A percentile compares a stretch with the other conserved stretches of the same genome.
Evolutionary conservation across 2,329 filamentous ascomycete species (phyloP).

Genomic region (Venturia aucupariae): DNA sequence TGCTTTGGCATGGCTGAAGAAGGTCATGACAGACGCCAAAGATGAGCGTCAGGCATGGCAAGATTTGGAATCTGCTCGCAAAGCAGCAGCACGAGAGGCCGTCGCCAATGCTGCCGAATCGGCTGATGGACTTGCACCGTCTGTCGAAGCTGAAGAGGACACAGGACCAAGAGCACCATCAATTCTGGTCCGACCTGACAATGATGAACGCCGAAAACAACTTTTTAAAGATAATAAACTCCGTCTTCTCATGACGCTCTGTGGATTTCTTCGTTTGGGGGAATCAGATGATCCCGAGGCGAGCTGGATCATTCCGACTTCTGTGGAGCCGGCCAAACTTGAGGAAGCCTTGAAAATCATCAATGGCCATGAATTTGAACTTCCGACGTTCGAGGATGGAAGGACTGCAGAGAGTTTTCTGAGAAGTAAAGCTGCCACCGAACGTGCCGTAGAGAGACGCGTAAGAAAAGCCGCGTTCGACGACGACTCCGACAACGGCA

Average conservation of each 20-base stretch:
- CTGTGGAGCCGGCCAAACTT: constrained; percentile 46
- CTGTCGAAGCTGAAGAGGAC: constrained; percentile 6
- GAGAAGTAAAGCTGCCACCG: constrained; percentile 55
- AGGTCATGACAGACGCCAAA: constrained; percentile 56
- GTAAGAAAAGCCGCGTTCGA: constrained; percentile 49
- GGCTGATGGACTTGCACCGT: background rate
- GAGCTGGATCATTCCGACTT: constrained; percentile 65
- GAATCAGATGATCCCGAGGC: constrained; percentile 65
- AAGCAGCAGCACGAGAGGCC: constrained; percentile 27
- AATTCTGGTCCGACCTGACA: constrained; percentile 40
- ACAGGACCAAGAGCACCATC: constrained; percentile 35
- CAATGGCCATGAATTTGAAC: constrained; percentile 67
- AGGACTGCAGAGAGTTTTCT: constrained; percentile 67
- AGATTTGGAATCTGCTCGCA: constrained; percentile 54
- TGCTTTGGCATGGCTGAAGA: constrained; percentile 73
- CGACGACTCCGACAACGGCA: constrained; percentile 55
- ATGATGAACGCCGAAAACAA: constrained; percentile 56
- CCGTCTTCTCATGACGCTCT: constrained; percentile 70
- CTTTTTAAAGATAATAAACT: constrained; percentile 87
- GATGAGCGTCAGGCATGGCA: constrained; percentile 72
- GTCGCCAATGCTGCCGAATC: background rate
- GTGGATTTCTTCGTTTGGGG: constrained; percentile 58
- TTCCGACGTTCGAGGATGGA: constrained; percentile 67
- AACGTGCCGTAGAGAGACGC: constrained; percentile 26
- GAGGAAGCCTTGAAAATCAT: constrained; percentile 63